A percentile compares a stretch with the other conserved stretches of the same genome.
Conservation (phyloP, 2,329 filamentous ascomycete species). For the Neoscytalidium dimidiatum region DNA sequence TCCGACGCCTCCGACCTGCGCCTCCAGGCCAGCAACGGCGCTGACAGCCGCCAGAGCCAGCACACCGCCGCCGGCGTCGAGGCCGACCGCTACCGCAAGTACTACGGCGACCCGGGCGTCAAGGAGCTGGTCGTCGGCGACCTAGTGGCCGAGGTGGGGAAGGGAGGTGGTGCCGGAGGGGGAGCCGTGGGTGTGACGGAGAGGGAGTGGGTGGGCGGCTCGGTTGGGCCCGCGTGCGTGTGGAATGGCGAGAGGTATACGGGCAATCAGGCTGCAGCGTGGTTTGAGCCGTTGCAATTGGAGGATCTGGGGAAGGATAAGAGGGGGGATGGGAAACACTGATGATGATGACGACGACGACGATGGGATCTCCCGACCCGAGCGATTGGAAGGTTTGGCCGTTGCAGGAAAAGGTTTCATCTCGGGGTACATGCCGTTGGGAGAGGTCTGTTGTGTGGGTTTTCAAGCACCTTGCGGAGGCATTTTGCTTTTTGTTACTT, state of each 20-base stretch:
- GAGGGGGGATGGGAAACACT: too few relatives aligned
- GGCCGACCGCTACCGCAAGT: not conserved
- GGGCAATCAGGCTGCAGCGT: slow-evolving; percentile 6
- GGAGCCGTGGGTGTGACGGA: not conserved
- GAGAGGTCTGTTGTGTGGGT: not conserved
- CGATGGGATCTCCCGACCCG: not conserved
- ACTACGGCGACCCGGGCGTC: slow-evolving; percentile 11
- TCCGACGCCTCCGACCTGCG: not conserved
- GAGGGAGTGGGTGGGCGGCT: not conserved
- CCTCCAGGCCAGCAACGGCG: not conserved
- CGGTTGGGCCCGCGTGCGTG: too few relatives aligned
- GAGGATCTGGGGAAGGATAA: not conserved
- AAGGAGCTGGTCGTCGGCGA: slow-evolving; percentile 11
- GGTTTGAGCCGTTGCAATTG: slow-evolving; percentile 16
- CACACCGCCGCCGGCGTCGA: not conserved
- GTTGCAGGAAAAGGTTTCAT: too few relatives aligned
- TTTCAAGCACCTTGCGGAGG: not conserved
- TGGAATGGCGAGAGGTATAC: not conserved
- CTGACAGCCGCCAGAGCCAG: not conserved
- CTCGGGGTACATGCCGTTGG: too few relatives aligned
- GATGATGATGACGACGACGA: too few relatives aligned
- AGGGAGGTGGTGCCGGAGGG: not conserved
- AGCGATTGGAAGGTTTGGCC: not conserved
- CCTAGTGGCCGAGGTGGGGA: not conserved
- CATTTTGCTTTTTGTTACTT: not conserved